Evolutionary conservation across 495 filamentous ascomycete species (phyloP).

Genomic region (Penicillium diatomitis): DNA sequence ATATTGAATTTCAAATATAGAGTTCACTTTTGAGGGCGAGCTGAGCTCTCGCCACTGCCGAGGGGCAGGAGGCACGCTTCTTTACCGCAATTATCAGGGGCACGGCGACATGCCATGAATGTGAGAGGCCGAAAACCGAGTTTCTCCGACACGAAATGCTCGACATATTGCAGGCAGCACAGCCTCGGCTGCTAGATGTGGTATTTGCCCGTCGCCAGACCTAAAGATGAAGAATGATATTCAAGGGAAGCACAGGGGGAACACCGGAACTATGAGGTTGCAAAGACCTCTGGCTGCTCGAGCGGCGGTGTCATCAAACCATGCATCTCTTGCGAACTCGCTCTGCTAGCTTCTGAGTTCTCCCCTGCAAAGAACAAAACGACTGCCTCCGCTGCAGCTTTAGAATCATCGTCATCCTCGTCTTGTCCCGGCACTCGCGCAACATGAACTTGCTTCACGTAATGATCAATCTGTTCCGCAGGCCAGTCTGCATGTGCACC

Average conservation of each 20-base stretch:
- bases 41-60: constrained; percentile 13
- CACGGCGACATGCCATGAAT: too few species aligned
- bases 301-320: constrained; percentile 21
- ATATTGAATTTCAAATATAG: too few species aligned
- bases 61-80: constrained; percentile 3
- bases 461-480: constrained; percentile 5
- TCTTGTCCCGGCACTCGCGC: constrained; percentile 9
- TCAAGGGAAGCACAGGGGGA: too few species aligned
- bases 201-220: too few species aligned
- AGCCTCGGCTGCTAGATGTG: too few species aligned
- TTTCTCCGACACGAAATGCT: too few species aligned
- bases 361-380: constrained; percentile 24
- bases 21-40: neutral
- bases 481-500: constrained; percentile 21
- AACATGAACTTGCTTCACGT: constrained; percentile 18
- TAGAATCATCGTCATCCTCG: constrained; percentile 29
- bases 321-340: neutral
- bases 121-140: too few species aligned
- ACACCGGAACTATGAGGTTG: too few species aligned
- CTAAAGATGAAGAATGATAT: too few species aligned
- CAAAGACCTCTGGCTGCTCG: neutral
- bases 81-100: neutral
- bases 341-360: neutral
- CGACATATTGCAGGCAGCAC: too few species aligned
- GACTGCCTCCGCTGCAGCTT: constrained; percentile 30